Conservation (phyloP, 305 asterid genomes). For the Fraxinus latifolia region DNA sequence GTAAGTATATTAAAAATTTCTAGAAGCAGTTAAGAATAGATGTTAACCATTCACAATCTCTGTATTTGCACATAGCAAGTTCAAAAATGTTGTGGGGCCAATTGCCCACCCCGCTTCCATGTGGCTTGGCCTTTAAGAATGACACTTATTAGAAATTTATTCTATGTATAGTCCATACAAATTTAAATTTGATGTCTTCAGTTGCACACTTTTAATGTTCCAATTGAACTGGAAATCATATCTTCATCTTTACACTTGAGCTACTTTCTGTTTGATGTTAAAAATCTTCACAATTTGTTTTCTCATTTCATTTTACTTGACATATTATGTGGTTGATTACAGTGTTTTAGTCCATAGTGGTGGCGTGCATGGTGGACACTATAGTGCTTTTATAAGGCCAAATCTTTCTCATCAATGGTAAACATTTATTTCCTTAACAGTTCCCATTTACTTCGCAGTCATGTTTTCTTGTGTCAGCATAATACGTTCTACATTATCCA, state of each 20-base stretch:
- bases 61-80: neutral
- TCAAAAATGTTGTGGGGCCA: neutral
- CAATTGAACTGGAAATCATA: neutral
- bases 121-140: neutral
- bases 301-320: neutral
- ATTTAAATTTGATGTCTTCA: neutral
- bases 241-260: neutral
- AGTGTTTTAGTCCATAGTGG: conserved; percentile 73
- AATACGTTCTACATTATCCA: neutral
- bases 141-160: neutral
- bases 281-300: neutral
- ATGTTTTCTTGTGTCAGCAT: neutral
- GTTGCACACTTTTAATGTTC: neutral
- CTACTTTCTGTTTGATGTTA: neutral
- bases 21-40: neutral
- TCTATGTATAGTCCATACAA: neutral
- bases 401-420: conserved; percentile 61
- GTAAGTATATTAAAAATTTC: neutral
- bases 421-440: conserved; percentile 20
- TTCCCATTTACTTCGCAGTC: neutral
- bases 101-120: neutral
- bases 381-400: conserved; percentile 58
- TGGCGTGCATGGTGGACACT: conserved; percentile 66
- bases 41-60: neutral
- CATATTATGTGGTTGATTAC: conserved; percentile 27